A percentile compares a stretch with the other conserved stretches of the same genome.
These are phyloP conservation scores for Arachis monticola DNA, from an alignment of 331 rosid genomes.

Conservation along the genomic window DNA sequence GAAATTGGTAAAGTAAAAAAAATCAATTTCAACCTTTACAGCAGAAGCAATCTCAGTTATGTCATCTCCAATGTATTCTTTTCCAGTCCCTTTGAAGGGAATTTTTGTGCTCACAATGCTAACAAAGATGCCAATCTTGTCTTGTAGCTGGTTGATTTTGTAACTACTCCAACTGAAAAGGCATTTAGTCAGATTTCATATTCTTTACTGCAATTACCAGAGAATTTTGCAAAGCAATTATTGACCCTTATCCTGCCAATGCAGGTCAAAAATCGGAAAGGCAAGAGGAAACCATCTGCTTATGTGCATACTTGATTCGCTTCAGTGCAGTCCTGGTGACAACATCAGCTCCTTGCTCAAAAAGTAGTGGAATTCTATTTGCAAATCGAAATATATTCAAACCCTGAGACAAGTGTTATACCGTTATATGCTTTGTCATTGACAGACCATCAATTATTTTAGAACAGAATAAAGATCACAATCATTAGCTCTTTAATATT, in stretches of 20 bases:
- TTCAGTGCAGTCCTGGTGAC: constrained; percentile 90
- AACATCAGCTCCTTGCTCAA: constrained; percentile 99
- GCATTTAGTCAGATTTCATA: constrained; percentile 25
- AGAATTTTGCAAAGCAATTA: constrained; percentile 26
- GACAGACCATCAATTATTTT: constrained; percentile 28
- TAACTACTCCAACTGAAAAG: constrained; percentile 81
- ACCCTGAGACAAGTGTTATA: constrained; percentile 63
- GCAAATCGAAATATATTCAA: constrained; percentile 95
- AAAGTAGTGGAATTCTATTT: constrained; percentile 96
- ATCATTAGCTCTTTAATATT: constrained; percentile 35
- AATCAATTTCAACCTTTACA: constrained; percentile 72
- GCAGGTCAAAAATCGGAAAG: constrained; percentile 18
- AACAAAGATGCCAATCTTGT: constrained; percentile 90
- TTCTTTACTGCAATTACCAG: constrained; percentile 15
- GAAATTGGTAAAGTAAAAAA: constrained; percentile 27
- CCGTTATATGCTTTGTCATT: constrained; percentile 28
- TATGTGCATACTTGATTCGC: constrained; percentile 73
- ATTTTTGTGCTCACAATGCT: constrained; percentile 97
- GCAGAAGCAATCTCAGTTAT: constrained; percentile 93
- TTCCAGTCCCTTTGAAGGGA: constrained; percentile 97
- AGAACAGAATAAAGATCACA: constrained; percentile 37
- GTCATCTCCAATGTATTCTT: constrained; percentile 98
- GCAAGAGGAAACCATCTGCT: constrained; percentile 27
- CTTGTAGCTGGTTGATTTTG: constrained; percentile 96
- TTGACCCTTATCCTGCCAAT: constrained; percentile 6